Evolutionary conservation across 441 rosid genomes (phyloP), one percentile per base, ranked within the genome.

Genomic region (Erodium trifolium): DNA sequence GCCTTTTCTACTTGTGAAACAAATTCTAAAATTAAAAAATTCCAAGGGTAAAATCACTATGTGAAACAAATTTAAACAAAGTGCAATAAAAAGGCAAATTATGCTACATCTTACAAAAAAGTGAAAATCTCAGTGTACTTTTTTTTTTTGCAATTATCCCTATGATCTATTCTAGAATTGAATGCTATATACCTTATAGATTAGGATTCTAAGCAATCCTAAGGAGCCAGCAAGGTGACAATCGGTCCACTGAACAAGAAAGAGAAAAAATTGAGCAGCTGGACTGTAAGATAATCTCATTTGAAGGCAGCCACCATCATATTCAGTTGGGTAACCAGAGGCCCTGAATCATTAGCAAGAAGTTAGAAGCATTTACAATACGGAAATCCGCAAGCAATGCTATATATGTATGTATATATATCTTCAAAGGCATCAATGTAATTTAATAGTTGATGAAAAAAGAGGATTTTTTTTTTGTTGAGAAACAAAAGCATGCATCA

Each of bases 211-310:
- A 70, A 94, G 97, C 79, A 94, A 79, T 8, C 97, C 99, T 67
- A 94, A 82, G 64, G 93, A 80, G 69, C 94, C 93, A 0, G 96
- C 96, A 49, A 94, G 87, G 73, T 86, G 87, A 73, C 93, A 94
- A 77, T 88, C 96, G 6, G 96, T 89, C 99, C 99, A 94, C 71
- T 88, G 99, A 70, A 91, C 85, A 67, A 94, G 93, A 79, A 91
- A 91, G 65, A 94, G 88, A 66, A 94, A 84, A 71, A 89, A 72
- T 63, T 83, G 91, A 70, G 99, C 99, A 13, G 90, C 92, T 1
- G 97, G 95, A 72, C 97, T 88, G 81, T 90, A 91, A 4, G 93
- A 89, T 43, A 94, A 71, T 81, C 99, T 87, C 99, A 94, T 90
- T 72, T 94, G 99, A 63, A 94, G 92, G 79, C 85, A 88, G 31